Base-by-base conservation (phyloP, 2,329 filamentous ascomycete species). In the Ophiostoma novo-ulmi region DNA sequence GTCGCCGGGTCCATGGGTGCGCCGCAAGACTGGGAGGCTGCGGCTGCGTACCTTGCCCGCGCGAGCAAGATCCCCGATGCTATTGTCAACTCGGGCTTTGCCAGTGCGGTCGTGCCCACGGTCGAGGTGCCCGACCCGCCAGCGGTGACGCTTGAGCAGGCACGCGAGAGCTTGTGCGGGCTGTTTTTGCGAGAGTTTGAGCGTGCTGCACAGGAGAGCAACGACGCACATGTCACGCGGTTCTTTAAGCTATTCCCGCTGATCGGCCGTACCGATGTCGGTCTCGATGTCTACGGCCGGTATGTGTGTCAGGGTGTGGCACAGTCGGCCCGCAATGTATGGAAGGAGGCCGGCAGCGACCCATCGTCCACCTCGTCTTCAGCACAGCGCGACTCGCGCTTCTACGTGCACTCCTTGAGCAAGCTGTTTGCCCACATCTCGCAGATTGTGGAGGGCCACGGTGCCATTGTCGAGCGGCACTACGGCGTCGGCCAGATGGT, bases 231-330 rank as follows among this genome's bases (percentile, higher is more conserved):
- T 78, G 92, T 99, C 69, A 97, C 95, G 1, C 85, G 95, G 61
- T 99, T 99, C 83, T 99, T 99, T 83, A 99, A 99, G 82, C 83
- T 99, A 52, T 99, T 99, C 76, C 95, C 95, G 20, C 82, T 99
- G 48, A 97, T 99, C 77, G 94, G 91, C 17, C 87, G 94, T 73
- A 89, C 92, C 2, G 92, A 97, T 70, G 91, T 94, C 8, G 95
- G 95, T 0, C 80, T 99, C 71, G 94, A 99, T 80, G 92, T 97
- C 3, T 99, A 99, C 78, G 95, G 95, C 1, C 88, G 90, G 75
- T 99, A 98, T 79, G 94, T 99, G 39, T 99, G 95, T 77, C 92
- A 96, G 78, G 95, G 95, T 20, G 94, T 99, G 52, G 93, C 94
- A 7, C 88, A 90, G 20, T 88, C 91, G 69, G 95, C 95, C 26